These are phyloP conservation scores for Tricholoma sp. DNA, from an alignment of 768 basidiomycete genomes.

Conservation along the genomic window DNA sequence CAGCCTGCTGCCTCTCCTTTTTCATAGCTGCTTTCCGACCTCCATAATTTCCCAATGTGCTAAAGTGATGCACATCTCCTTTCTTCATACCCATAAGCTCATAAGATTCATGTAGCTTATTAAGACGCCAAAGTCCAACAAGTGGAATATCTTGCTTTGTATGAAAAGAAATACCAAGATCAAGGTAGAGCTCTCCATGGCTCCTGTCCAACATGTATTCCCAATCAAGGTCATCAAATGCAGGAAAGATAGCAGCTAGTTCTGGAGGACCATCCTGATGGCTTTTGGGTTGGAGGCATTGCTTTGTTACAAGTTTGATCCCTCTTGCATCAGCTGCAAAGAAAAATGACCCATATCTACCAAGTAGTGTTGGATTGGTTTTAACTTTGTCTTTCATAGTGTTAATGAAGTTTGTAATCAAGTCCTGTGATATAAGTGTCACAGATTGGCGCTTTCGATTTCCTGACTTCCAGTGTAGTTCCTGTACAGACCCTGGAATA, in stretches of 20 bases:
- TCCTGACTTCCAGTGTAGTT: background rate
- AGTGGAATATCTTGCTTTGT: no score
- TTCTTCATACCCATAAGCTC: no score
- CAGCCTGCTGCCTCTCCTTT: no score
- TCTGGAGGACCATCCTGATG: background rate
- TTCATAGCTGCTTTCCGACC: no score
- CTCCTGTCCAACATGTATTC: background rate
- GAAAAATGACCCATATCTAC: background rate
- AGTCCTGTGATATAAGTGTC: background rate
- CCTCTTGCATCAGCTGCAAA: background rate
- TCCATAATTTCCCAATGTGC: no score
- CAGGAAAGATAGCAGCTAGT: background rate
- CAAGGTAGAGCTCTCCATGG: no score
- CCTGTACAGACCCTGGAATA: background rate
- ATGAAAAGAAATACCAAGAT: no score
- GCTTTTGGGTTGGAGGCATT: background rate
- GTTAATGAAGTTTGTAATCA: background rate
- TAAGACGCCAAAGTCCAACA: no score
- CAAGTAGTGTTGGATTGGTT: background rate
- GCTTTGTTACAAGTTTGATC: background rate
- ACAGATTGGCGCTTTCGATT: background rate
- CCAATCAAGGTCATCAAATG: background rate
- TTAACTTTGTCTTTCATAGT: background rate
- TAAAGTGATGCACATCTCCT: no score
- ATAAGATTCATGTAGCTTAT: no score